Conservation (phyloP, 768 basidiomycete genomes). For the Psilocybe tampanensis region DNA sequence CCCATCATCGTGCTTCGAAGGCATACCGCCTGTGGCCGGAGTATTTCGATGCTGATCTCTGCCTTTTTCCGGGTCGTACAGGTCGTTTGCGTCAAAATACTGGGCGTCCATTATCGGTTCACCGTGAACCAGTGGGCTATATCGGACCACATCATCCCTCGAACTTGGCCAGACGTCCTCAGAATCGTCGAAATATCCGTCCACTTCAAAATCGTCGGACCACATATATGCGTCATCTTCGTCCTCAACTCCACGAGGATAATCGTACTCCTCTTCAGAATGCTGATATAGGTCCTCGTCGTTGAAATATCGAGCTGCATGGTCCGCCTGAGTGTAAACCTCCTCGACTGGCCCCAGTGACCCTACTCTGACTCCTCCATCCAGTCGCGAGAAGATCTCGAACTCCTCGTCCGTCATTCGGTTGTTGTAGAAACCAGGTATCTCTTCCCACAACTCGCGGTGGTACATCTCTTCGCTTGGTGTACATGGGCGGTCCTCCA, state of each 20-base stretch:
- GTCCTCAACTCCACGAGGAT: not conserved
- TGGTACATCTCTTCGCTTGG: not conserved
- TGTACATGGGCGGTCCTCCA: not conserved
- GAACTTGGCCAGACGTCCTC: not conserved
- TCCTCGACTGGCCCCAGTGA: not conserved
- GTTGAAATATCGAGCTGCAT: constrained; percentile 4
- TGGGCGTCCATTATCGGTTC: constrained; percentile 1
- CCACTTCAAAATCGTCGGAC: not conserved
- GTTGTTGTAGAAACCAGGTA: constrained; percentile 1
- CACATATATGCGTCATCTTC: not conserved
- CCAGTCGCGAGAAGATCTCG: constrained; percentile 2
- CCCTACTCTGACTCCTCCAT: not conserved
- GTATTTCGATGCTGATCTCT: constrained; percentile 1
- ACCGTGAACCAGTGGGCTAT: not conserved
- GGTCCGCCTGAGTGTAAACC: not conserved
- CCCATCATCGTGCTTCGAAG: not conserved
- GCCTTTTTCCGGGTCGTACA: constrained; percentile 5
- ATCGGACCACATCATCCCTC: too few relatives aligned
- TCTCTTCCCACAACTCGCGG: not conserved
- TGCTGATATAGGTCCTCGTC: constrained; percentile 6
- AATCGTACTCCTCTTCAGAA: not conserved
- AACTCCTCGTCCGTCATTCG: constrained; percentile 8
- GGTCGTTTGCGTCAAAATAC: constrained; percentile 21
- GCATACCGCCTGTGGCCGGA: not conserved
- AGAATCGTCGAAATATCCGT: not conserved